Conservation (phyloP, 129 eudicot species). For the Gnaphalium uliginosum region DNA sequence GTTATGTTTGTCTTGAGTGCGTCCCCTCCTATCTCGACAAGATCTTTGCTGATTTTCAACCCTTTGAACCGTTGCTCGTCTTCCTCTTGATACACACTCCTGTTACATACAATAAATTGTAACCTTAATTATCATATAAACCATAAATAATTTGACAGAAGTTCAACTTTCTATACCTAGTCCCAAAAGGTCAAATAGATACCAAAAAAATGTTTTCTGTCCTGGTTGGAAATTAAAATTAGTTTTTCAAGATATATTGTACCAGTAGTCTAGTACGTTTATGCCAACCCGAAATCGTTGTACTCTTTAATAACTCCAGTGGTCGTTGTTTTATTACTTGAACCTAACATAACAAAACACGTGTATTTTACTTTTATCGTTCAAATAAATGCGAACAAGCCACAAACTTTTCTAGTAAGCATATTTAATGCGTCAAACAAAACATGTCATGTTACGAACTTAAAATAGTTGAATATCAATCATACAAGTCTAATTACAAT, state of each 20-base stretch:
- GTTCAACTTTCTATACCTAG: neutral
- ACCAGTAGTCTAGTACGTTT: neutral
- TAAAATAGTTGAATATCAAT: too few species aligned
- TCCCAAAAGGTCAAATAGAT: neutral
- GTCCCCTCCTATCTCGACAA: constrained; percentile 82
- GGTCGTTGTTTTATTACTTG: neutral
- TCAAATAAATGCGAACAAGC: neutral
- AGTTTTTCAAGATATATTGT: neutral
- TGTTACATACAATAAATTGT: constrained; percentile 16
- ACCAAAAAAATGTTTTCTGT: neutral
- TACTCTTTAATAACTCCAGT: neutral
- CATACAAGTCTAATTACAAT: too few species aligned
- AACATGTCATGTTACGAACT: too few species aligned
- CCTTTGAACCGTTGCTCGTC: constrained; percentile 75
- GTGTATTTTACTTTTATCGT: neutral
- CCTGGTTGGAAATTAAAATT: neutral
- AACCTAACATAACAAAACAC: constrained; percentile 15
- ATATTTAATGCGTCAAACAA: too few species aligned
- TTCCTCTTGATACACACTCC: constrained; percentile 94
- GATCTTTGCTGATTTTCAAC: constrained; percentile 65
- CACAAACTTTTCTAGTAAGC: neutral
- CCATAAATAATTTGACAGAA: neutral
- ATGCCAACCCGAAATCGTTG: neutral
- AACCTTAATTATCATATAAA: neutral
- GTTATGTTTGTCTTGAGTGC: constrained; percentile 97